Evolutionary conservation across 805 yeast species (phyloP).

Genomic region (Hanseniaspora taiwanica): DNA sequence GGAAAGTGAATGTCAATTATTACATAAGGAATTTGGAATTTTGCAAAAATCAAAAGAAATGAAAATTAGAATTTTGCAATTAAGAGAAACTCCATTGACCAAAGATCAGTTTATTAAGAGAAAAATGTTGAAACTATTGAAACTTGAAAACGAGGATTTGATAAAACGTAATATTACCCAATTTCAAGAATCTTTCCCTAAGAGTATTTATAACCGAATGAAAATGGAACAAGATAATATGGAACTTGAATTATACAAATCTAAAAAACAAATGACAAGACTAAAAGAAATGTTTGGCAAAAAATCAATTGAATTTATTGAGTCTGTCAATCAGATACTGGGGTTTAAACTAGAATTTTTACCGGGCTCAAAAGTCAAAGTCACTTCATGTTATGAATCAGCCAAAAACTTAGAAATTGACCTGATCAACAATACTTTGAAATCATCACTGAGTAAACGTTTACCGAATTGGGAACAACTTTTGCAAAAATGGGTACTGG

Average conservation of each 20-base stretch:
- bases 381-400: slow-evolving; percentile 34
- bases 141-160: slow-evolving; percentile 47
- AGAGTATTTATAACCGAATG: slow-evolving; percentile 48
- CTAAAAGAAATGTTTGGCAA: slow-evolving; percentile 42
- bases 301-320: slow-evolving; percentile 60
- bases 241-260: slow-evolving; percentile 33
- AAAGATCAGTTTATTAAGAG: slow-evolving; percentile 49
- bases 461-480: slow-evolving; percentile 34
- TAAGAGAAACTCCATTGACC: slow-evolving; percentile 51
- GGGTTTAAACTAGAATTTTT: slow-evolving; percentile 66
- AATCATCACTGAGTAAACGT: slow-evolving; percentile 27
- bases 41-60: slow-evolving; percentile 25
- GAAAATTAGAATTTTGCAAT: slow-evolving; percentile 41
- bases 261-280: slow-evolving; percentile 39
- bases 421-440: slow-evolving; percentile 38
- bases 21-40: slow-evolving; percentile 27
- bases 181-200: slow-evolving; percentile 34
- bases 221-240: slow-evolving; percentile 37
- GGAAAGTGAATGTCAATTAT: slow-evolving; percentile 23
- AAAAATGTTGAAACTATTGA: slow-evolving; percentile 35
- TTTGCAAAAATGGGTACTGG: slow-evolving; percentile 52
- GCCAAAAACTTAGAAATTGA: slow-evolving; percentile 42
- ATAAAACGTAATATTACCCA: slow-evolving; percentile 19
- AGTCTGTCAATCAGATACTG: slow-evolving; percentile 49
- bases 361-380: slow-evolving; percentile 40